These are phyloP conservation scores for Iberis amara DNA, from an alignment of 441 rosid genomes.

Conservation along the genomic window DNA sequence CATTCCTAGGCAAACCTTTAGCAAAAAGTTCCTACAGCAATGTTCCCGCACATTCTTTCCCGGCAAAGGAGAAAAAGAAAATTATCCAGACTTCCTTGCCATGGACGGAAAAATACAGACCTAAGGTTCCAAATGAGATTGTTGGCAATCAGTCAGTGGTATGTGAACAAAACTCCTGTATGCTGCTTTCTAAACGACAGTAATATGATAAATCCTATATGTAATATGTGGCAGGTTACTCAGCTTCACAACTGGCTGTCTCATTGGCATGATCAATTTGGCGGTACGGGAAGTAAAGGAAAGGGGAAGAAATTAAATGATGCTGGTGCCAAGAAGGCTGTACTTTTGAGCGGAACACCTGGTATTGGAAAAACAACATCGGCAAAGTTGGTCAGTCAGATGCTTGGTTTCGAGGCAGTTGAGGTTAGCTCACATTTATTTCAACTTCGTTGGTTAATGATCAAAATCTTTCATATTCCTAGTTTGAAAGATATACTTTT, in stretches of 20 bases:
- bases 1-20: conserved; percentile 34
- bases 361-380: conserved; percentile 96
- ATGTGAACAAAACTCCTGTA: conserved; percentile 19
- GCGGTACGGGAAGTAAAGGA: conserved; percentile 55
- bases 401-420: conserved; percentile 88
- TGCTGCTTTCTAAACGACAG: conserved; percentile 9
- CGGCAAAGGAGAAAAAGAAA: conserved; percentile 49
- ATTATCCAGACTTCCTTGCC: conserved; percentile 43
- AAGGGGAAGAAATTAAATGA: conserved; percentile 75
- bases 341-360: conserved; percentile 85
- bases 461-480: conserved; percentile 17
- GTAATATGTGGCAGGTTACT: conserved; percentile 51
- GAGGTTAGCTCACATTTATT: conserved; percentile 46
- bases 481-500: conserved; percentile 8
- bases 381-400: conserved; percentile 80
- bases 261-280: conserved; percentile 72
- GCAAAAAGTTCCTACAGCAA: conserved; percentile 29
- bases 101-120: conserved; percentile 90
- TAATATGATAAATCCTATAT: conserved; percentile 21
- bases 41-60: conserved; percentile 31
- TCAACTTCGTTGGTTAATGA: conserved; percentile 11
- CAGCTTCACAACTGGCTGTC: conserved; percentile 86
- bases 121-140: conserved; percentile 75
- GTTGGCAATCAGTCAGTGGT: conserved; percentile 90
- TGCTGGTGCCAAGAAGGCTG: conserved; percentile 70